A percentile compares a stretch with the other conserved stretches of the same genome.
Conservation (phyloP, 495 filamentous ascomycete genomes). For the Rhypophila decipiens region DNA sequence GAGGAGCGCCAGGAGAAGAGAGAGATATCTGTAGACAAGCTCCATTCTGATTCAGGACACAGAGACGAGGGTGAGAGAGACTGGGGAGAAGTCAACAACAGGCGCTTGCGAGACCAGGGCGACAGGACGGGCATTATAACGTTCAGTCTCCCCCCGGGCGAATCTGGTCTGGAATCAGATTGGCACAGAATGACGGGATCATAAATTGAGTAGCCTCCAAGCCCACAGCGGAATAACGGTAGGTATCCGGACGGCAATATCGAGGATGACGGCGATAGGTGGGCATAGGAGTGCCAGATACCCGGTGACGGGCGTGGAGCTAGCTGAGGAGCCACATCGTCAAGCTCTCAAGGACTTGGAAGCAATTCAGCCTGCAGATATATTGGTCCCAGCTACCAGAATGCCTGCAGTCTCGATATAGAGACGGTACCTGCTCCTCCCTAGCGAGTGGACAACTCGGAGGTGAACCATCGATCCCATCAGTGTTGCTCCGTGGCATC, state of each 20-base stretch:
- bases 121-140: no score
- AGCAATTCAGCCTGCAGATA: constrained; percentile 23
- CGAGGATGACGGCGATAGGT: background rate
- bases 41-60: constrained; percentile 10
- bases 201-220: constrained; percentile 4
- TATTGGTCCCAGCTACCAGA: constrained; percentile 17
- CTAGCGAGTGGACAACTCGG: no score
- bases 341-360: constrained; percentile 18
- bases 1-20: constrained; percentile 18
- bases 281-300: constrained; percentile 13
- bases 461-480: background rate
- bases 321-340: constrained; percentile 17
- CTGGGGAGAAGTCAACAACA: background rate
- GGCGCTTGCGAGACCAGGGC: constrained; percentile 1
- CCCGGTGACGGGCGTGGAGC: constrained; percentile 16
- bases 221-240: constrained; percentile 1
- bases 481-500: no score
- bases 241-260: background rate
- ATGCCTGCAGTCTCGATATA: constrained; percentile 6
- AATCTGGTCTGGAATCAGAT: no score
- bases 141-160: no score
- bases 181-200: no score
- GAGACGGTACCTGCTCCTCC: no score
- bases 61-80: background rate
- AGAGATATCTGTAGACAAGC: constrained; percentile 13